A percentile compares a stretch with the other conserved stretches of the same genome.
Conservation (phyloP, 768 basidiomycete genomes). For the Dictyophora rubrovolvata region DNA sequence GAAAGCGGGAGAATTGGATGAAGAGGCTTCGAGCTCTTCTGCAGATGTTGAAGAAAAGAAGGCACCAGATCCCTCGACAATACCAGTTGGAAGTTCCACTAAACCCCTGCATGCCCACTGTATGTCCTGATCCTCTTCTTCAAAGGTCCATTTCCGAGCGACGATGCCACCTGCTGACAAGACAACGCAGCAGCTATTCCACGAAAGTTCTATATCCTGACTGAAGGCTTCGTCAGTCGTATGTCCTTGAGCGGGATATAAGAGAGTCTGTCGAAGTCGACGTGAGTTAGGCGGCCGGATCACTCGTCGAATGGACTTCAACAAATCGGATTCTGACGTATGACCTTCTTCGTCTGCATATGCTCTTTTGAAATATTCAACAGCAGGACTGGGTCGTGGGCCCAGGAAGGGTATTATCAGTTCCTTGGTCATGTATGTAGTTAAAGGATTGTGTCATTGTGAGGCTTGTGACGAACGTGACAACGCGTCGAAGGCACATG, state of each 20-base stretch:
- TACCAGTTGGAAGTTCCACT: slow-evolving; percentile 42
- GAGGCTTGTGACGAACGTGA: not conserved
- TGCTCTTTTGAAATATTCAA: slow-evolving; percentile 57
- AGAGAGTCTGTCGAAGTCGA: slow-evolving; percentile 28
- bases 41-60: slow-evolving; percentile 16
- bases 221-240: slow-evolving; percentile 26
- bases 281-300: slow-evolving; percentile 39
- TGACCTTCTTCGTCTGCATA: slow-evolving; percentile 53
- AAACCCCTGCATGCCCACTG: slow-evolving; percentile 75
- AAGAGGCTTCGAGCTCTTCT: slow-evolving; percentile 16
- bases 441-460: not conserved
- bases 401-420: slow-evolving; percentile 1
- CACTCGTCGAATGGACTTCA: slow-evolving; percentile 49
- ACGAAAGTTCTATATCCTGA: slow-evolving; percentile 57
- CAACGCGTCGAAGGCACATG: slow-evolving; percentile 2
- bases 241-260: slow-evolving; percentile 34
- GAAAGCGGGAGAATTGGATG: slow-evolving; percentile 35
- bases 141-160: slow-evolving; percentile 63
- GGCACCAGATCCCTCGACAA: slow-evolving; percentile 17
- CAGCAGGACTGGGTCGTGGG: slow-evolving; percentile 19
- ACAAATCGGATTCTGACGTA: slow-evolving; percentile 29
- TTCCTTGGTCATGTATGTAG: not conserved
- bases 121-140: slow-evolving; percentile 58
- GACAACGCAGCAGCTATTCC: slow-evolving; percentile 56
- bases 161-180: slow-evolving; percentile 61